Percentiles rank a stretch among this genome's conserved stretches.
Evolutionary conservation across 2,329 filamentous ascomycete genomes (phyloP).

Genomic region (Leptographium galeiforme): DNA sequence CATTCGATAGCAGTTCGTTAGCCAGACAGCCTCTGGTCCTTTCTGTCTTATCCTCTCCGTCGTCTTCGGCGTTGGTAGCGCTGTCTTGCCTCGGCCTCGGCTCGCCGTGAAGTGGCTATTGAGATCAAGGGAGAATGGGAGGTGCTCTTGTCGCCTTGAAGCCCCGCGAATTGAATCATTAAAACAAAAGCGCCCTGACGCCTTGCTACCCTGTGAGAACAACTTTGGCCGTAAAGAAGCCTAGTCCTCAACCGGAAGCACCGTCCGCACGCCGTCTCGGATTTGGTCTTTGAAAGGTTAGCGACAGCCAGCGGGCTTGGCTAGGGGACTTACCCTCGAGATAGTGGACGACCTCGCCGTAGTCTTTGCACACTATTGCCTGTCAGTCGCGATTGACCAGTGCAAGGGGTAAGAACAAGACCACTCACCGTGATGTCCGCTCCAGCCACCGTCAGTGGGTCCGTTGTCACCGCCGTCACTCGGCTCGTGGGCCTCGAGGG

Average conservation of each 20-base stretch:
- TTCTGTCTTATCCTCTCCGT: too few relatives aligned
- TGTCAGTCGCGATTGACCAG: not conserved
- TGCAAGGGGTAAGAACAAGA: not conserved
- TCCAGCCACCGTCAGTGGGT: slow-evolving; percentile 24
- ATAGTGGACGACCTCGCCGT: slow-evolving; percentile 21
- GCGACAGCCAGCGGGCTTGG: not conserved
- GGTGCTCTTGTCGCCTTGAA: too few relatives aligned
- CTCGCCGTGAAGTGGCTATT: too few relatives aligned
- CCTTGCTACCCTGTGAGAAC: too few relatives aligned
- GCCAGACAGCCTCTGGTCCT: too few relatives aligned
- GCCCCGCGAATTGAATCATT: too few relatives aligned
- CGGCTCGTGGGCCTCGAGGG: slow-evolving; percentile 22
- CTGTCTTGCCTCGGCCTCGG: too few relatives aligned
- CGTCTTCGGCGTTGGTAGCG: too few relatives aligned
- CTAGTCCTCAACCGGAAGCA: slow-evolving; percentile 14
- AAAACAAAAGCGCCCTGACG: too few relatives aligned
- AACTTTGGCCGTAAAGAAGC: too few relatives aligned
- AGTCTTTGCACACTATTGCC: slow-evolving; percentile 20
- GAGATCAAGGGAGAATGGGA: too few relatives aligned
- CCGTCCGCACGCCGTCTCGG: slow-evolving; percentile 12
- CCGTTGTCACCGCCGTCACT: slow-evolving; percentile 25
- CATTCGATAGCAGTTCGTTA: too few relatives aligned
- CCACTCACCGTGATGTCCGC: slow-evolving; percentile 23
- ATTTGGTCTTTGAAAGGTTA: slow-evolving; percentile 11
- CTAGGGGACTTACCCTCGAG: slow-evolving; percentile 17